These are phyloP conservation scores for Stylosanthes scabra DNA, from an alignment of 331 rosid genomes.

Conservation along the genomic window DNA sequence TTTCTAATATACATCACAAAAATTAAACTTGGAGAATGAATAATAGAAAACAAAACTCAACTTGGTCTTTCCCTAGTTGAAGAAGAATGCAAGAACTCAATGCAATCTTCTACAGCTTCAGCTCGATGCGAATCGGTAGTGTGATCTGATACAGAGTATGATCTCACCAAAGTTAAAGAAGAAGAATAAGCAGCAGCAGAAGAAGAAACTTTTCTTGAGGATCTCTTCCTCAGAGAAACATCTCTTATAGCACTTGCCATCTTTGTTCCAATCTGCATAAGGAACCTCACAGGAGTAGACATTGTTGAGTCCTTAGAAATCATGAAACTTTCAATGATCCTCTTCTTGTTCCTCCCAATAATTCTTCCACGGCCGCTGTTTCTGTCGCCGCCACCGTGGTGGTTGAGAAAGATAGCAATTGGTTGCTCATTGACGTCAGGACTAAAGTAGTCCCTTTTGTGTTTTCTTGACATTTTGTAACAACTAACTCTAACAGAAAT, in stretches of 20 bases:
- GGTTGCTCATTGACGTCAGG: constrained; percentile 64
- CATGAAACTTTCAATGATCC: constrained; percentile 29
- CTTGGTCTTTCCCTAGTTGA: constrained; percentile 45
- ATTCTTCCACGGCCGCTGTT: constrained; percentile 4
- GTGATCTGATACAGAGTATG: constrained; percentile 69
- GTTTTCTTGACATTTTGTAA: constrained; percentile 61
- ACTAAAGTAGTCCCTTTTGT: constrained; percentile 76
- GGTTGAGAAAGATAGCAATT: constrained; percentile 43
- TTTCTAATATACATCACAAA: constrained; percentile 6
- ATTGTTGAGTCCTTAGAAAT: constrained; percentile 39
- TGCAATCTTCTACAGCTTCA: constrained; percentile 84
- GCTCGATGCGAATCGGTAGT: constrained; percentile 74
- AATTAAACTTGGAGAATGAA: constrained; percentile 15
- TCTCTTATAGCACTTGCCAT: constrained; percentile 52
- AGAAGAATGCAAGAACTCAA: constrained; percentile 76
- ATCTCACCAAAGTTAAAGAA: constrained; percentile 62
- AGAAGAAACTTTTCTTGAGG: constrained; percentile 58
- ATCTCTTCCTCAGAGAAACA: constrained; percentile 53
- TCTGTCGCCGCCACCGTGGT: not conserved
- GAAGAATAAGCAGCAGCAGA: constrained; percentile 41
- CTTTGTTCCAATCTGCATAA: constrained; percentile 56
- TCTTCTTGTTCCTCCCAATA: constrained; percentile 36
- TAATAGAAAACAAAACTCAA: constrained; percentile 43
- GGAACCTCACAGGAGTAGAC: constrained; percentile 46
- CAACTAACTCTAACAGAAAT: not conserved